These are phyloP conservation scores for Stemphylium lycopersici DNA, from an alignment of 2,329 filamentous ascomycete genomes.

Conservation along the genomic window DNA sequence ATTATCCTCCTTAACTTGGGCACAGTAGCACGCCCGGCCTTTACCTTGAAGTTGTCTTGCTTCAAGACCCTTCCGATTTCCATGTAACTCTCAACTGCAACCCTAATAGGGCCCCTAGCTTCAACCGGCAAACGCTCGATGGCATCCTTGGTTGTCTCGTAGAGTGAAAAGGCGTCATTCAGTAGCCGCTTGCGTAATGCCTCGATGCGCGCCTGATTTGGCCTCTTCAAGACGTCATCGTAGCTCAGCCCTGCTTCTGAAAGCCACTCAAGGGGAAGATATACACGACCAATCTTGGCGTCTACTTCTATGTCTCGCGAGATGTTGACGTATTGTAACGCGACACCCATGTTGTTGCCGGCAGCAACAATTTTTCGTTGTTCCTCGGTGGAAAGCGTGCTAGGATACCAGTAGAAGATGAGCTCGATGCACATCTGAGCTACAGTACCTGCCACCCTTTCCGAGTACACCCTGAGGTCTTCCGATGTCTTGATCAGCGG, in stretches of 20 bases:
- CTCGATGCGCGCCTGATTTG: constrained; percentile 56
- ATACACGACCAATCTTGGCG: constrained; percentile 69
- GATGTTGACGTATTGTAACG: constrained; percentile 79
- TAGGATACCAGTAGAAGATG: constrained; percentile 64
- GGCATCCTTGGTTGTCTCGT: constrained; percentile 59
- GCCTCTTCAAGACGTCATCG: constrained; percentile 60
- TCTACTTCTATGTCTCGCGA: constrained; percentile 74
- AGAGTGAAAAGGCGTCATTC: constrained; percentile 65
- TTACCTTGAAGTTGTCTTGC: constrained; percentile 53
- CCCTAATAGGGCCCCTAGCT: constrained; percentile 67
- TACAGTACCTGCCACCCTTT: constrained; percentile 74
- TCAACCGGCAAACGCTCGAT: constrained; percentile 68
- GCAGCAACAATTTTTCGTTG: constrained; percentile 58
- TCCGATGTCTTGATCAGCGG: constrained; percentile 63
- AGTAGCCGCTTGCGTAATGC: constrained; percentile 62
- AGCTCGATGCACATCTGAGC: constrained; percentile 71
- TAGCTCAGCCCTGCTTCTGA: constrained; percentile 62
- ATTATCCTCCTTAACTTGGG: constrained; percentile 56
- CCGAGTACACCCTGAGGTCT: constrained; percentile 68
- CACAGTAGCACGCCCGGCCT: constrained; percentile 55
- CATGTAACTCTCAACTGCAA: constrained; percentile 77
- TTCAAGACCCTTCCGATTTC: constrained; percentile 71
- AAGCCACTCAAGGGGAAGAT: constrained; percentile 71
- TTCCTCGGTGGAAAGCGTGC: constrained; percentile 37
- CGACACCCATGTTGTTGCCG: constrained; percentile 71